These are phyloP conservation scores for Lentinula sp. DNA, from an alignment of 768 basidiomycete species.

Conservation along the genomic window DNA sequence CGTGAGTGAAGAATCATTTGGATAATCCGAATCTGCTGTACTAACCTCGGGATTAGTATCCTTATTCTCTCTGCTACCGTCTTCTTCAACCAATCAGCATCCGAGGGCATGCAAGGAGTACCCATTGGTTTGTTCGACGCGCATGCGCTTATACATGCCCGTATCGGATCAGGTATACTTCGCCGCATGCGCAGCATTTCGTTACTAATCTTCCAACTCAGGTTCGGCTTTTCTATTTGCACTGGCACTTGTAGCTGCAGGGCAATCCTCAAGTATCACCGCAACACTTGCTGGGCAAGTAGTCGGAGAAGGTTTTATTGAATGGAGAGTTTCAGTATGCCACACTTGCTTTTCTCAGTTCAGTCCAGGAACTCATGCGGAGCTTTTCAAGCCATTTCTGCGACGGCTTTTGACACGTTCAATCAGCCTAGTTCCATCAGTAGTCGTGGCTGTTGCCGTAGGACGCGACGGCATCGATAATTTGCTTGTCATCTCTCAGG, in stretches of 20 bases:
- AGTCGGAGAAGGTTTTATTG: slow-evolving; percentile 75
- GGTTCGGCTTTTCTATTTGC: slow-evolving; percentile 70
- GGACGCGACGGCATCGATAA: slow-evolving; percentile 60
- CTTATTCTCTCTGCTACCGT: slow-evolving; percentile 69
- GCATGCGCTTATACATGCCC: slow-evolving; percentile 46
- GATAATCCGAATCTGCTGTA: neutral
- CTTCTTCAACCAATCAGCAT: slow-evolving; percentile 37
- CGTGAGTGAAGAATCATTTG: slow-evolving; percentile 28
- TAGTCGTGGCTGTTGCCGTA: slow-evolving; percentile 60
- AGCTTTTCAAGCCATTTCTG: slow-evolving; percentile 36
- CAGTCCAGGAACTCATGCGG: neutral
- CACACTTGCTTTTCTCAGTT: neutral
- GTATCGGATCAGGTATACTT: slow-evolving; percentile 50
- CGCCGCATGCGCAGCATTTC: neutral
- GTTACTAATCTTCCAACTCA: slow-evolving; percentile 15
- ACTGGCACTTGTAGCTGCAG: slow-evolving; percentile 65
- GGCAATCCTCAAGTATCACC: slow-evolving; percentile 73
- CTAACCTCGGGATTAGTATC: slow-evolving; percentile 36
- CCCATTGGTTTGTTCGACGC: slow-evolving; percentile 73
- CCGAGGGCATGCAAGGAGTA: slow-evolving; percentile 21
- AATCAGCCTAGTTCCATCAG: slow-evolving; percentile 64
- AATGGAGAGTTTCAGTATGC: slow-evolving; percentile 58
- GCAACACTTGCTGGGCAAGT: slow-evolving; percentile 78
- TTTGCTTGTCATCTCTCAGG: slow-evolving; percentile 73
- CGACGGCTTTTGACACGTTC: slow-evolving; percentile 67